Conservation (phyloP, 805 yeast genomes). For the Saccharomycopsis sp. region DNA sequence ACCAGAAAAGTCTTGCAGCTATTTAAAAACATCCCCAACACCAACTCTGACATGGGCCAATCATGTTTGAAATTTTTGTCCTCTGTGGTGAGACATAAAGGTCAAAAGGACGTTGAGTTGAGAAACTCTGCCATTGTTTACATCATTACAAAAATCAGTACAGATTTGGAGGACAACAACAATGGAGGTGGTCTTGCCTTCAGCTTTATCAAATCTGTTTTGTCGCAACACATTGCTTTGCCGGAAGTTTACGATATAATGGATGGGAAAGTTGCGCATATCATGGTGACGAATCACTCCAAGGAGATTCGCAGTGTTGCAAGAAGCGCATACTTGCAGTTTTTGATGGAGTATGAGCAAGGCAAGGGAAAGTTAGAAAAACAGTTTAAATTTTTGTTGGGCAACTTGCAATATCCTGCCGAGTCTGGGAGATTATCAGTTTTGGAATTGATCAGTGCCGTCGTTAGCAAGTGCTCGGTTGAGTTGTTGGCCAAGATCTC, state of each 20-base stretch:
- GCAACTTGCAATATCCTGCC: slow-evolving; percentile 75
- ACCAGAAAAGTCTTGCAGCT: slow-evolving; percentile 53
- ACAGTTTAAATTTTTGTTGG: slow-evolving; percentile 71
- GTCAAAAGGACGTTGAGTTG: slow-evolving; percentile 47
- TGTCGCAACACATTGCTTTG: slow-evolving; percentile 60
- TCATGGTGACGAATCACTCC: slow-evolving; percentile 85
- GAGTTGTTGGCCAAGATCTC: slow-evolving; percentile 53
- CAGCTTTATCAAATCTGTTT: slow-evolving; percentile 69
- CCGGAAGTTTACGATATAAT: slow-evolving; percentile 88
- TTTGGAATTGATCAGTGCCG: slow-evolving; percentile 70
- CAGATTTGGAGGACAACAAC: slow-evolving; percentile 85
- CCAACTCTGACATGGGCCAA: slow-evolving; percentile 74
- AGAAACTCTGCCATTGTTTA: slow-evolving; percentile 68
- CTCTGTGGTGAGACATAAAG: slow-evolving; percentile 56
- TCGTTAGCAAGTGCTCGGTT: slow-evolving; percentile 56
- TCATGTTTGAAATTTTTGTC: slow-evolving; percentile 67
- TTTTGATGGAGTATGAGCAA: slow-evolving; percentile 90
- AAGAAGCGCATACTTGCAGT: slow-evolving; percentile 72
- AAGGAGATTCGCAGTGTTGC: slow-evolving; percentile 77
- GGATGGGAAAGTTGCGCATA: slow-evolving; percentile 62
- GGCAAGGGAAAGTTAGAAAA: slow-evolving; percentile 77
- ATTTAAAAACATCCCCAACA: slow-evolving; percentile 66
- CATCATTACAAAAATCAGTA: slow-evolving; percentile 60
- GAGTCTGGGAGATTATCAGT: slow-evolving; percentile 83
- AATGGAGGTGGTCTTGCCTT: slow-evolving; percentile 79